Evolutionary conservation across 331 rosid species (phyloP).

Genomic region (Cydonia oblonga): DNA sequence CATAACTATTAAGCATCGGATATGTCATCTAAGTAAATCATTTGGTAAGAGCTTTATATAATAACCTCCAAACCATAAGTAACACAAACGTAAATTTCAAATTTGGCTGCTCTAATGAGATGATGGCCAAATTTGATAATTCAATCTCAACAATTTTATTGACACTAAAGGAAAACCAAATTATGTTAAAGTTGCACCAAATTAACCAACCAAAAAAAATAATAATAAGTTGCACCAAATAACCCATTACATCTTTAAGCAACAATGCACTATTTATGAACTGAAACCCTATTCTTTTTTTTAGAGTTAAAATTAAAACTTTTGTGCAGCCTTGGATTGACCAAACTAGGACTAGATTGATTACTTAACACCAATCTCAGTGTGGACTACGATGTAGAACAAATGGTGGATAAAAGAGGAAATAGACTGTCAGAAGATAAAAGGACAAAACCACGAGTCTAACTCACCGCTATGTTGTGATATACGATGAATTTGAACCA

Average conservation of each 20-base stretch:
- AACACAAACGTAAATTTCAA: not conserved
- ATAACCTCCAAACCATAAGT: too few species aligned
- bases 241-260: not conserved
- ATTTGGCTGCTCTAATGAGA: not conserved
- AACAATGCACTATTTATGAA: not conserved
- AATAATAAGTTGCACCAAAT: not conserved
- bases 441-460: too few species aligned
- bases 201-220: not conserved
- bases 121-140: slow-evolving; percentile 4
- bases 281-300: not conserved
- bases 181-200: not conserved
- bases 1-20: too few species aligned
- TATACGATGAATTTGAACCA: too few species aligned
- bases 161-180: not conserved
- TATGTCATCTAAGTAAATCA: too few species aligned
- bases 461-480: too few species aligned
- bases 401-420: too few species aligned
- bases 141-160: not conserved
- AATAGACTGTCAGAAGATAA: too few species aligned
- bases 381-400: not conserved
- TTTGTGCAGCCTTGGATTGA: not conserved
- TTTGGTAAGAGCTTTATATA: slow-evolving; percentile 9
- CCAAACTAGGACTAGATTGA: too few species aligned
- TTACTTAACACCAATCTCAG: not conserved
- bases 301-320: not conserved